phyloP scores from a whole-genome alignment of 1,139 yeast species.

The Zygosaccharomyces sapae region DNA sequence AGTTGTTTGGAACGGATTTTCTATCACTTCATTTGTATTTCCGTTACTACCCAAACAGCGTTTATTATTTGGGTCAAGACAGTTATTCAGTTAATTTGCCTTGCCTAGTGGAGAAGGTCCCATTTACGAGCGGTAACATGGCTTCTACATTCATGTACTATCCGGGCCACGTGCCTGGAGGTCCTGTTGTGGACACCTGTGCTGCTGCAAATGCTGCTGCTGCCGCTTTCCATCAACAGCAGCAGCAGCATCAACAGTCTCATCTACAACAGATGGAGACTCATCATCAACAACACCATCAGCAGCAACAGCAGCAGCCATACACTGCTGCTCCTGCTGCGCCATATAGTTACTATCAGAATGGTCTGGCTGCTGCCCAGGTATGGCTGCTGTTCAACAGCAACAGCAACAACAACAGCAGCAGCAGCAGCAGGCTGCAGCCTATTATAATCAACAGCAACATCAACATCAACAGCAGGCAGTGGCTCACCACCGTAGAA shows the following conservation, averaged over 20 bases:
- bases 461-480: conserved; percentile 11
- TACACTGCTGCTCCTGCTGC: conserved; percentile 9
- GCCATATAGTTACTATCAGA: conserved; percentile 2
- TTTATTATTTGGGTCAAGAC: conserved; percentile 18
- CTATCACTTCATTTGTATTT: neutral
- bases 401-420: too few relatives aligned
- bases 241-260: conserved; percentile 10
- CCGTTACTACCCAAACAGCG: conserved; percentile 3
- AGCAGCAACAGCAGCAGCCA: conserved; percentile 14
- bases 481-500: conserved; percentile 10
- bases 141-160: conserved; percentile 24
- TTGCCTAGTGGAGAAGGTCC: conserved; percentile 13
- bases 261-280: conserved; percentile 4
- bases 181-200: conserved; percentile 4
- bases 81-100: conserved; percentile 36
- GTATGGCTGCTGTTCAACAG: too few relatives aligned
- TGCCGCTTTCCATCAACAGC: too few relatives aligned
- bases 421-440: conserved; percentile 11
- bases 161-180: conserved; percentile 20
- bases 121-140: conserved; percentile 10
- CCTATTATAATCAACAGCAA: conserved; percentile 3
- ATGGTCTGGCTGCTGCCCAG: conserved; percentile 2
- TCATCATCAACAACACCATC: conserved; percentile 8
- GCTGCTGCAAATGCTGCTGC: conserved; percentile 6
- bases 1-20: conserved; percentile 4